phyloP scores from a whole-genome alignment of 2,329 filamentous ascomycete species.

The Diplodia seriata region DNA sequence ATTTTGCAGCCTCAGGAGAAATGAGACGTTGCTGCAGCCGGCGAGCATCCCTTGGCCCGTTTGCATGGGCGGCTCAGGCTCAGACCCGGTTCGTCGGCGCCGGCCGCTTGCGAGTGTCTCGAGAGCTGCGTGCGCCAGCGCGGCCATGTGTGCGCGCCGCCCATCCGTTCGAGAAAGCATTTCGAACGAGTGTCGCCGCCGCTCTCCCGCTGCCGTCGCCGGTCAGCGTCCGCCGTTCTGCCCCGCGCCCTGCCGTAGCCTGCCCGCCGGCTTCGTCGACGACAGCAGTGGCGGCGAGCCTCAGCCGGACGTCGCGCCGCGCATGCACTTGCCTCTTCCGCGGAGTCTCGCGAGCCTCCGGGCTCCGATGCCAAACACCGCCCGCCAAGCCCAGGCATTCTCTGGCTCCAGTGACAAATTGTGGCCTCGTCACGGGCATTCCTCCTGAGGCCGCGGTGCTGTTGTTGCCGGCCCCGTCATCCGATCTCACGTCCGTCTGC shows the following conservation, averaged over 20 bases:
- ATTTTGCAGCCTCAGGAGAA: slow-evolving; percentile 28
- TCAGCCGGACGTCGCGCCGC: slow-evolving; percentile 12
- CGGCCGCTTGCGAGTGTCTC: slow-evolving; percentile 31
- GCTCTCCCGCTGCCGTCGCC: slow-evolving; percentile 21
- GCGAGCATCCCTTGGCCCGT: slow-evolving; percentile 32
- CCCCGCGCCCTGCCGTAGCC: slow-evolving; percentile 13
- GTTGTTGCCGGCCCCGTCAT: slow-evolving; percentile 20
- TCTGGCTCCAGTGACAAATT: slow-evolving; percentile 28
- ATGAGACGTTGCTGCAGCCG: slow-evolving; percentile 32
- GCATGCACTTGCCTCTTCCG: slow-evolving; percentile 17
- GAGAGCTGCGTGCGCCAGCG: slow-evolving; percentile 1
- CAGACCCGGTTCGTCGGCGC: slow-evolving; percentile 21
- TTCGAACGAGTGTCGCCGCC: slow-evolving; percentile 17
- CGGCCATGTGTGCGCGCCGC: slow-evolving; percentile 24
- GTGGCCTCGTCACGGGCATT: slow-evolving; percentile 19
- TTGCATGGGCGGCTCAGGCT: slow-evolving; percentile 28
- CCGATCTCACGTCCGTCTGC: slow-evolving; percentile 26
- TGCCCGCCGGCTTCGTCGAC: slow-evolving; percentile 4
- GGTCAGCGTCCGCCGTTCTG: slow-evolving; percentile 11
- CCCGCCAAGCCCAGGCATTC: slow-evolving; percentile 27
- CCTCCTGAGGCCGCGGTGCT: slow-evolving; percentile 19
- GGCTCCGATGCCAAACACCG: slow-evolving; percentile 24
- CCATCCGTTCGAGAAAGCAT: slow-evolving; percentile 16
- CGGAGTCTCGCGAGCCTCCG: slow-evolving; percentile 21
- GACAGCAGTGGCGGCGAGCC: neutral